These are phyloP conservation scores for Beauveria bassiana DNA, from an alignment of 2,329 filamentous ascomycete genomes.

Conservation along the genomic window DNA sequence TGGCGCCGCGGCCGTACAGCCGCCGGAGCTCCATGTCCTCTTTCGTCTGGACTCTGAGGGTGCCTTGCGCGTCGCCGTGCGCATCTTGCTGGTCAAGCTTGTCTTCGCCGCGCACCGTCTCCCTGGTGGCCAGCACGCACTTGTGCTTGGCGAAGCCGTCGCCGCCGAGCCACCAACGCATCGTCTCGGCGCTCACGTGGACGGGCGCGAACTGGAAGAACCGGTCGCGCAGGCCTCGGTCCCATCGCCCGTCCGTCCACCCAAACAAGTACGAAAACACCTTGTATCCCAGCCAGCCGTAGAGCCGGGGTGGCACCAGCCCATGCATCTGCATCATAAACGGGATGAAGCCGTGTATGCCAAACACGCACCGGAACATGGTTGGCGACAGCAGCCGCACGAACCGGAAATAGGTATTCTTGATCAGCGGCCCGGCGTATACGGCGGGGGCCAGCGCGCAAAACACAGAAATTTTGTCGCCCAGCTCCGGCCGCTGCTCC, in stretches of 20 bases:
- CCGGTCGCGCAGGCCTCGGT: conserved; percentile 65
- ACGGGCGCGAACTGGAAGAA: conserved; percentile 92
- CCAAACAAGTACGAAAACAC: conserved; percentile 86
- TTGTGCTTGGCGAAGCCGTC: conserved; percentile 75
- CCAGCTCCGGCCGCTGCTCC: conserved; percentile 79
- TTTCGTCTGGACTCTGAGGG: conserved; percentile 14
- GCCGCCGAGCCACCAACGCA: conserved; percentile 91
- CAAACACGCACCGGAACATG: conserved; percentile 76
- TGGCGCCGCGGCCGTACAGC: conserved; percentile 38
- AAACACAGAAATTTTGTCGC: conserved; percentile 77
- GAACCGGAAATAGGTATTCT: conserved; percentile 86
- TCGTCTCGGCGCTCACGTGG: conserved; percentile 80
- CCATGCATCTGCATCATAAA: conserved; percentile 83
- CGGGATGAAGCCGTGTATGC: conserved; percentile 88
- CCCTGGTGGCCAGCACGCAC: conserved; percentile 75
- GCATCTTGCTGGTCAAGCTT: conserved; percentile 45
- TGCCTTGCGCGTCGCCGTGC: conserved; percentile 10
- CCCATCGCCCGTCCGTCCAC: conserved; percentile 83
- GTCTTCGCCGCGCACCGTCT: conserved; percentile 57
- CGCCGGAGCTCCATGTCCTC: conserved; percentile 25
- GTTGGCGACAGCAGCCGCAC: conserved; percentile 71
- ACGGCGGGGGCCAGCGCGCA: conserved; percentile 86
- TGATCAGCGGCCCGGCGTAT: conserved; percentile 79
- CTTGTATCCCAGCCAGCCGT: conserved; percentile 76
- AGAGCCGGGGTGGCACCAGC: conserved; percentile 56